phyloP scores from a whole-genome alignment of 2,329 filamentous ascomycete genomes.

The Botrytis galanthina region DNA sequence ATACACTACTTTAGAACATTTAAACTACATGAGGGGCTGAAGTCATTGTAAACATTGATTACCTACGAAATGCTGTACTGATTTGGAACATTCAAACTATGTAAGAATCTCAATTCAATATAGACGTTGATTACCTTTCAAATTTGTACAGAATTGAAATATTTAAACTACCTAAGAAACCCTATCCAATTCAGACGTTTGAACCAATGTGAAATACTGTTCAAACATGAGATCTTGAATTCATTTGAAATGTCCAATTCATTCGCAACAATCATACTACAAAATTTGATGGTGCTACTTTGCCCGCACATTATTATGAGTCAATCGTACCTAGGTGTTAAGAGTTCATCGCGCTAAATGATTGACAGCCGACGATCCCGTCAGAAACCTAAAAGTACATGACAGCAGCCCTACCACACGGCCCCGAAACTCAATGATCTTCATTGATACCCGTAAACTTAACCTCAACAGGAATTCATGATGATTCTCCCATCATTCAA shows the following conservation, averaged over 20 bases:
- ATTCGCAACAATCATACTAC: neutral
- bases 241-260: rapidly evolving
- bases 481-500: rapidly evolving
- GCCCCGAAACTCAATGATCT: neutral
- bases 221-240: neutral
- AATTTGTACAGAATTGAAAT: neutral
- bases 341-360: neutral
- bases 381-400: neutral
- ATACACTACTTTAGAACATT: no score
- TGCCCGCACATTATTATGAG: neutral
- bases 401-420: neutral
- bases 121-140: neutral
- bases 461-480: neutral
- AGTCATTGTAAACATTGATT: no score
- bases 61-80: neutral
- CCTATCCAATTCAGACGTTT: no score
- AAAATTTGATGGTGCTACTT: neutral
- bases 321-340: neutral
- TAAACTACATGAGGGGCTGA: no score
- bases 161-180: rapidly evolving
- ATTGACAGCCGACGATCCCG: neutral
- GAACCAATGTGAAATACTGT: rapidly evolving
- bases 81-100: neutral
- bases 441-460: neutral
- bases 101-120: rapidly evolving